These are phyloP conservation scores for Crithidia thermophila DNA, from an alignment of 208 protist genomes.

Conservation along the genomic window DNA sequence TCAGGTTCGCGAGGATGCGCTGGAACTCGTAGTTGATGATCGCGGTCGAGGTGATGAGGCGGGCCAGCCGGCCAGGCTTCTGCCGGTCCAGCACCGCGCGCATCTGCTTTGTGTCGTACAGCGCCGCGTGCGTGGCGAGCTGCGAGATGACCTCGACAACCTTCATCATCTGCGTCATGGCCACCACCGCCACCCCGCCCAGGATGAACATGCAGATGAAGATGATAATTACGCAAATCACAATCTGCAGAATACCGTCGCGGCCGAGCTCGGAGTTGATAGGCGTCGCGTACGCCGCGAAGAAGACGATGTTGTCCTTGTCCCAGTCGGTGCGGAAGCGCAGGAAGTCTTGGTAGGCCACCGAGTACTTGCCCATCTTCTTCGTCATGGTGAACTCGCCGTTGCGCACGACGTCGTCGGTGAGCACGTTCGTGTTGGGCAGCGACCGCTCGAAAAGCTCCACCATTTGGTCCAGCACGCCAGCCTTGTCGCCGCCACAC, in stretches of 20 bases:
- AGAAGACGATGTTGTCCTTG: conserved; percentile 34
- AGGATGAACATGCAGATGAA: conserved; percentile 52
- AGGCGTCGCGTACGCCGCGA: conserved; percentile 57
- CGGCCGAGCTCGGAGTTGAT: conserved; percentile 32
- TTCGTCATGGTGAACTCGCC: conserved; percentile 13
- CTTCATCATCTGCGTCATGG: conserved; percentile 48
- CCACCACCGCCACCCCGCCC: conserved; percentile 39
- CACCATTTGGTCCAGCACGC: conserved; percentile 34
- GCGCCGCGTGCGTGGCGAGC: conserved; percentile 52
- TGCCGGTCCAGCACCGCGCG: conserved; percentile 37
- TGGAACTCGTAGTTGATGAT: conserved; percentile 56
- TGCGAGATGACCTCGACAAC: conserved; percentile 55
- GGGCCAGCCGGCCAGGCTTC: conserved; percentile 8
- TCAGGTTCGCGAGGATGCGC: conserved; percentile 55
- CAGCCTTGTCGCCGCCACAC: conserved; percentile 8
- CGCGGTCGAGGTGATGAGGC: conserved; percentile 21
- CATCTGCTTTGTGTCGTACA: conserved; percentile 64
- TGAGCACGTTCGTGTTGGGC: not conserved
- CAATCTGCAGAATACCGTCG: conserved; percentile 44
- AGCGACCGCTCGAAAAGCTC: conserved; percentile 14
- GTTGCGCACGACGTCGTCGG: conserved; percentile 5
- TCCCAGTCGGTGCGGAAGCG: conserved; percentile 23
- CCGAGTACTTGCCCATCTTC: conserved; percentile 27
- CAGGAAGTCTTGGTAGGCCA: conserved; percentile 52
- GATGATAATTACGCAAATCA: conserved; percentile 59